phyloP scores from a whole-genome alignment of 768 basidiomycete genomes.

The Cubamyces sp. region DNA sequence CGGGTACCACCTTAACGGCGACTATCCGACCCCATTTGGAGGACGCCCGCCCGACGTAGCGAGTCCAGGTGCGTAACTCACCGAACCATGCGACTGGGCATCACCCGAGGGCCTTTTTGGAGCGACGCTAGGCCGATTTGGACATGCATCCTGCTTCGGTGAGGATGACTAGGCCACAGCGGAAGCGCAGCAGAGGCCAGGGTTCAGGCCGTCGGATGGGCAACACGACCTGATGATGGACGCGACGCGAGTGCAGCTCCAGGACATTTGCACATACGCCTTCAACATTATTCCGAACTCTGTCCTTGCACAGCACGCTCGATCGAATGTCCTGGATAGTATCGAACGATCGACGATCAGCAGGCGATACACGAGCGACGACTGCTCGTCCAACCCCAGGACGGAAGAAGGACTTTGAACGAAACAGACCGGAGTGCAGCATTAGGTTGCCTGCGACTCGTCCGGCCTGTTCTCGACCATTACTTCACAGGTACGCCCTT shows the following conservation, averaged over 20 bases:
- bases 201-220: neutral
- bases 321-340: neutral
- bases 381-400: neutral
- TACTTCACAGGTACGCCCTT: no score
- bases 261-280: neutral
- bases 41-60: constrained; percentile 5
- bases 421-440: no score
- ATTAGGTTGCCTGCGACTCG: no score
- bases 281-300: no score
- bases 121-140: constrained; percentile 9
- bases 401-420: no score
- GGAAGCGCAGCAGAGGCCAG: neutral
- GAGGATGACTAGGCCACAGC: neutral
- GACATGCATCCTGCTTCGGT: neutral
- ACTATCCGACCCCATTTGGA: constrained; percentile 13
- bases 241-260: neutral
- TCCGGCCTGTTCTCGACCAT: no score
- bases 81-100: neutral
- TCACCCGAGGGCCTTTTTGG: neutral
- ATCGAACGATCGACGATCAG: constrained; percentile 11
- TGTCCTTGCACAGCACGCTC: neutral
- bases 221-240: neutral
- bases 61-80: constrained; percentile 8
- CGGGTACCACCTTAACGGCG: constrained; percentile 18
- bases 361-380: neutral